Evolutionary conservation across 441 rosid species (phyloP).

Genomic region (Populus tomentosa): DNA sequence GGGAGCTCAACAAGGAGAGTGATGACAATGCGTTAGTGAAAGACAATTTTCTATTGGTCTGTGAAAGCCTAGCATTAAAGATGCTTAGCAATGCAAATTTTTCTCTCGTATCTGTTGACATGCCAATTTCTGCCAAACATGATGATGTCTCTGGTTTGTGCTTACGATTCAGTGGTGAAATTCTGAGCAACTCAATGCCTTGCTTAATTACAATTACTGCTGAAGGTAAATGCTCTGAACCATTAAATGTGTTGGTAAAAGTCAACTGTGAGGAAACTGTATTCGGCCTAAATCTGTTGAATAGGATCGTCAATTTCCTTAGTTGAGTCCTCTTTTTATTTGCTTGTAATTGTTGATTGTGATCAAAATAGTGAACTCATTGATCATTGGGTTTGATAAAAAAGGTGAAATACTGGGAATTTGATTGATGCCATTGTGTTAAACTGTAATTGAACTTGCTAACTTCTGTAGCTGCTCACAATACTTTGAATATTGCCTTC

Average conservation of each 20-base stretch:
- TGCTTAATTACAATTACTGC: slow-evolving; percentile 73
- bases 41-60: slow-evolving; percentile 64
- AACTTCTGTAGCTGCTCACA: not conserved
- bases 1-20: slow-evolving; percentile 49
- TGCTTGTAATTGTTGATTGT: slow-evolving; percentile 7
- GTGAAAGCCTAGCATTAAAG: slow-evolving; percentile 65
- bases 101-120: slow-evolving; percentile 68
- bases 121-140: slow-evolving; percentile 64
- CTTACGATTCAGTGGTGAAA: slow-evolving; percentile 76
- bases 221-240: slow-evolving; percentile 83
- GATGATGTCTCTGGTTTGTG: slow-evolving; percentile 82
- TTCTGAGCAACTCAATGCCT: slow-evolving; percentile 69
- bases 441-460: slow-evolving; percentile 1
- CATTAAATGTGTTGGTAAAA: slow-evolving; percentile 51
- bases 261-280: slow-evolving; percentile 92
- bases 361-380: slow-evolving; percentile 4
- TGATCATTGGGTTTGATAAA: slow-evolving; percentile 3
- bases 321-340: slow-evolving; percentile 31
- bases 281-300: slow-evolving; percentile 80
- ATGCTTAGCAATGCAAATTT: slow-evolving; percentile 84
- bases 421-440: slow-evolving; percentile 1
- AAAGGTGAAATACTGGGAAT: slow-evolving; percentile 1
- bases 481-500: not conserved
- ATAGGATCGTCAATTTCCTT: slow-evolving; percentile 68
- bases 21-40: slow-evolving; percentile 30